Conservation (phyloP, 2,329 filamentous ascomycete species). For the Penicillium sp. region DNA sequence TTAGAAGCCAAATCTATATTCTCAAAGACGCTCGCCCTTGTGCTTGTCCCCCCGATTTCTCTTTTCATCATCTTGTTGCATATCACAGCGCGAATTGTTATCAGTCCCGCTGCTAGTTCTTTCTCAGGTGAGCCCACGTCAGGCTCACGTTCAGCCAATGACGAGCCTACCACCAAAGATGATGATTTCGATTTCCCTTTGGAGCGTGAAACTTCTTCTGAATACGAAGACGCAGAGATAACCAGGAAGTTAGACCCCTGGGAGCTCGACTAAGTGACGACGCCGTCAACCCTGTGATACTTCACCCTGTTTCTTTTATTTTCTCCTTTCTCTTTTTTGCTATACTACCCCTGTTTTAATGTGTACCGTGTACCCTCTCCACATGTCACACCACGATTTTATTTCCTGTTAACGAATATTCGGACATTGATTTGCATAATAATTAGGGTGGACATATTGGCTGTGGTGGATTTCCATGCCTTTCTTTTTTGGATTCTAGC, state of each 20-base stretch:
- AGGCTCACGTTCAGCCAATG: conserved; percentile 15
- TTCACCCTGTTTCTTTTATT: neutral
- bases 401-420: conserved; percentile 7
- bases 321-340: conserved; percentile 1
- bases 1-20: conserved; percentile 65
- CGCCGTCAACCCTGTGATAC: neutral
- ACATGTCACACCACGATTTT: conserved; percentile 12
- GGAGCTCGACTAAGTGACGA: conserved; percentile 24
- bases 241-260: conserved; percentile 25
- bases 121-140: conserved; percentile 15
- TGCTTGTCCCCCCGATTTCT: conserved; percentile 77
- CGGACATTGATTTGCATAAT: conserved; percentile 8
- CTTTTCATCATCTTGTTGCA: conserved; percentile 76
- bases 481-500: conserved; percentile 18
- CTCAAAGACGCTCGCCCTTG: conserved; percentile 71
- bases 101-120: conserved; percentile 28
- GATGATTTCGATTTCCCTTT: conserved; percentile 43
- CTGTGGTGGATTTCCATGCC: conserved; percentile 4
- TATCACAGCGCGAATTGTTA: conserved; percentile 72
- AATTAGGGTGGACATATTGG: conserved; percentile 9
- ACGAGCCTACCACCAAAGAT: conserved; percentile 30
- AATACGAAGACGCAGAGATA: conserved; percentile 21
- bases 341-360: conserved; percentile 15
- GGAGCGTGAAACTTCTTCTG: conserved; percentile 26
- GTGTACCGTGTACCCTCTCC: conserved; percentile 3